These are phyloP conservation scores for Epithemia pelagica DNA, from an alignment of 108 stramenopile species.

Conservation along the genomic window DNA sequence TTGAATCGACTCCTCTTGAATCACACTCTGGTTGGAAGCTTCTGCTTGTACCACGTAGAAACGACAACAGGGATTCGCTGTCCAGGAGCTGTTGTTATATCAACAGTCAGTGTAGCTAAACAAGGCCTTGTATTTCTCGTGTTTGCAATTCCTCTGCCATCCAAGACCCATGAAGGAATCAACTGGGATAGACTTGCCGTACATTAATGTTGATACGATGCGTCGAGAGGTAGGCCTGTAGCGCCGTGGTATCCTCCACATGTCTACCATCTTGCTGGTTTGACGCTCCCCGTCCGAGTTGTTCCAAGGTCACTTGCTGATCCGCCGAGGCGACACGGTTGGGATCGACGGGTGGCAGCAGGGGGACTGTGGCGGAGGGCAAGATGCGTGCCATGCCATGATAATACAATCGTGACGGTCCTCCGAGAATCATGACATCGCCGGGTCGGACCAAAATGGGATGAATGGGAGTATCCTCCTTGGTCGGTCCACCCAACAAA, in stretches of 20 bases:
- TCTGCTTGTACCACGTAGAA: too few relatives aligned
- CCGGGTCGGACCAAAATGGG: slow-evolving; percentile 58
- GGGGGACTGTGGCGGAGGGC: neutral
- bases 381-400: slow-evolving; percentile 61
- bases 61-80: too few relatives aligned
- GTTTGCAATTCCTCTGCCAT: too few relatives aligned
- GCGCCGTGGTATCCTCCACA: slow-evolving; percentile 16
- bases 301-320: neutral
- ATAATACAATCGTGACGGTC: slow-evolving; percentile 43
- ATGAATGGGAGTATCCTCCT: slow-evolving; percentile 37
- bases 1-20: too few relatives aligned
- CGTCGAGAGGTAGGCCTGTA: slow-evolving; percentile 24
- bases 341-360: neutral
- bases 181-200: slow-evolving; percentile 60
- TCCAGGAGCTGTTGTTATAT: too few relatives aligned
- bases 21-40: too few relatives aligned
- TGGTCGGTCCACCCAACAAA: slow-evolving; percentile 49
- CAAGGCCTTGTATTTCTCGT: too few relatives aligned
- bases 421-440: slow-evolving; percentile 57
- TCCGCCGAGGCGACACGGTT: neutral
- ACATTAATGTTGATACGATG: slow-evolving; percentile 70
- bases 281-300: neutral
- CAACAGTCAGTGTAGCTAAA: too few relatives aligned
- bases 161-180: too few relatives aligned
- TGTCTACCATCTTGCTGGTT: neutral